These are phyloP conservation scores for Rhodotorula sphaerocarpa DNA, from an alignment of 768 basidiomycete species.

Conservation along the genomic window DNA sequence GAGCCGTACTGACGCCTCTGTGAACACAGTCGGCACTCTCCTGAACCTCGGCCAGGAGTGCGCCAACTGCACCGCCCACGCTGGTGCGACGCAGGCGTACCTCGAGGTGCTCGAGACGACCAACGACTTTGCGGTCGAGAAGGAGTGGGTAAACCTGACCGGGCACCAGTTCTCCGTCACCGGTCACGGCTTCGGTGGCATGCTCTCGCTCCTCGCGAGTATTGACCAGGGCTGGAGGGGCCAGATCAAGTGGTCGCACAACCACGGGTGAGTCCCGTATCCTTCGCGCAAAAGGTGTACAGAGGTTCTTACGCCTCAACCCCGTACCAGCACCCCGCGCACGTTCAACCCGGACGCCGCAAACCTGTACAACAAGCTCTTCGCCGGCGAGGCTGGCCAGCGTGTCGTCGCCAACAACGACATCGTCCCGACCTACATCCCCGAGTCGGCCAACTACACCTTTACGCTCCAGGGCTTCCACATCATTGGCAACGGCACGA, in stretches of 20 bases:
- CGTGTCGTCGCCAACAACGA: slow-evolving; percentile 39
- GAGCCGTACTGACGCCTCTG: too few species aligned
- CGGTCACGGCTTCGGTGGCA: slow-evolving; percentile 37
- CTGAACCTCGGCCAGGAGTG: slow-evolving; percentile 29
- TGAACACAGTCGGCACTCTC: slow-evolving; percentile 20
- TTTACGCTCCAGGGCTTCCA: slow-evolving; percentile 38
- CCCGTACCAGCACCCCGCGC: slow-evolving; percentile 32
- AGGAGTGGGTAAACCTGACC: slow-evolving; percentile 27
- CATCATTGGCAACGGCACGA: slow-evolving; percentile 30
- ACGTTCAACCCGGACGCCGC: slow-evolving; percentile 36
- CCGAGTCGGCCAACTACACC: slow-evolving; percentile 33
- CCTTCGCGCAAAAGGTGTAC: too few species aligned
- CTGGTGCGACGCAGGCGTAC: slow-evolving; percentile 33
- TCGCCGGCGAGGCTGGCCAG: slow-evolving; percentile 36
- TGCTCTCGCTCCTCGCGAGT: slow-evolving; percentile 37
- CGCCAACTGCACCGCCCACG: slow-evolving; percentile 35
- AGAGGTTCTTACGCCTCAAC: too few species aligned
- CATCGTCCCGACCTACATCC: slow-evolving; percentile 32
- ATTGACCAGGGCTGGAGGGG: slow-evolving; percentile 37
- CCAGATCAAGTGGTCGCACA: slow-evolving; percentile 14
- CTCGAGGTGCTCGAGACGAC: slow-evolving; percentile 36
- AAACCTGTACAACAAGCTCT: slow-evolving; percentile 34
- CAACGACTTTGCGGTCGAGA: slow-evolving; percentile 31
- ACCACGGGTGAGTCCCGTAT: too few species aligned
- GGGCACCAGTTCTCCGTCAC: slow-evolving; percentile 33